Evolutionary conservation across 805 yeast genomes (phyloP), one percentile per base, ranked within the genome.

Genomic region (Lipomyces japonicus): DNA sequence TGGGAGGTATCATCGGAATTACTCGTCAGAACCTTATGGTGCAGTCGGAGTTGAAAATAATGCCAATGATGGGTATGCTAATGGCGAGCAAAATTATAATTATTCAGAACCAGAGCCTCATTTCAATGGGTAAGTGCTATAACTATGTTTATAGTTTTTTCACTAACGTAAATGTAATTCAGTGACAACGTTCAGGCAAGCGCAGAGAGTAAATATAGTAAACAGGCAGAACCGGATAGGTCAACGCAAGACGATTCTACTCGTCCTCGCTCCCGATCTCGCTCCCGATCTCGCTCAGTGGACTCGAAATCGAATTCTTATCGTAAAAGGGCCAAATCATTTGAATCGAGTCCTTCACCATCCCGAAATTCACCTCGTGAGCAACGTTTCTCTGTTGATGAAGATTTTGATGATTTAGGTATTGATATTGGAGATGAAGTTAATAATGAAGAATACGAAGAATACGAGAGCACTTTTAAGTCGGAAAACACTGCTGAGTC

Each of bases 401-500:
- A 19, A 12, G 26, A 37, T 31, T 25, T 26, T 31, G 18, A 52
- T 18, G 57, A 48, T 30, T 37, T 45, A 36, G 57, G 50, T 22
- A 52, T 52, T 34, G 57, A 49, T 14, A 48, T 52, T 21, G 9
- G 9, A 4, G 50, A 40, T 21, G 47, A 43, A 10, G 46, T 39
- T 14, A 41, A 44, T 38, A 50, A 52, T 23, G 48, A 40, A 3
- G 48, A 43, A 7, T 51, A 43, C 22, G 46, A 51, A 32, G 35
- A 28, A n/a, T 38, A 34, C 18, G 14, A 41, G 44, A 41, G 12
- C 9, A 28, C 9, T n/a, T 18, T 49, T 10, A 43, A 16, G 43
- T 14, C 26, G 23, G 30, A 19, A 19, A 23, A 4, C 19, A 30
- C 21, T 14, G 19, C 21, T 2, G 9, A n/a, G 26, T 9, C 26